Base-by-base conservation (phyloP, 371 early-diverging fungal genomes). In the Mortierella sp. region DNA sequence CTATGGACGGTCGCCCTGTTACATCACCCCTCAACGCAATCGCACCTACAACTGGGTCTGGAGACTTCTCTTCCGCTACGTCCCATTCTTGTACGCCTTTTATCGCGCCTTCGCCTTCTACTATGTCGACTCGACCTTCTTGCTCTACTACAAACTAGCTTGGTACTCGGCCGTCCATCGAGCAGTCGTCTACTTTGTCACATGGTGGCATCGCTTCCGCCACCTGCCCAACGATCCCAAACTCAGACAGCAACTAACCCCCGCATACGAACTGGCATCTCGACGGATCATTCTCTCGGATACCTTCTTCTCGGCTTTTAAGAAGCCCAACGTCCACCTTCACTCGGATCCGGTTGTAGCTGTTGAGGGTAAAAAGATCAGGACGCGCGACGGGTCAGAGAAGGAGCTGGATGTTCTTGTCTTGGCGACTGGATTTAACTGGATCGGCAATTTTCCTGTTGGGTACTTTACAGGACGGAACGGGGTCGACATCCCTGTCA, bases 111-210 rank as follows among this genome's bases (percentile, higher is more conserved):
- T 79, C 44, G 74, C 70, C 56, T 85, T 74, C 56, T 75, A 76
- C 44, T 75, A 63, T 32, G 48, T 72, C 21, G 85, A 85, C 63
- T 81, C 79, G 10, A 81, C 70, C 0, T 43, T 85, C 38, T 68
- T 81, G 11, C 79, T 85, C 10, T 85, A 81, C 65, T 71, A 81
- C 54, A 81, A 81, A 27, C 70, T 81, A 29, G 70, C 82, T 18
- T 85, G 85, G 85, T 74, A 65, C 44, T 85, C 85, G 14, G 56
- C 56, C 7, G 71, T 85, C n/a, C 85, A 85, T 41, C 82, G 82
- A 0, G 48, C 72, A 5, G 18, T 73, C n/a, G 74, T 73, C 12
- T 79, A 74, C 55, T 41, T 79, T 63, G 75, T 82, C 21, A 70
- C 80, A 2, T 86, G 86, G 86, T 60, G 79, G 43, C 77, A 79